These are phyloP conservation scores for Lasiodiplodia sp. DNA, from an alignment of 2,329 filamentous ascomycete genomes.

Conservation along the genomic window DNA sequence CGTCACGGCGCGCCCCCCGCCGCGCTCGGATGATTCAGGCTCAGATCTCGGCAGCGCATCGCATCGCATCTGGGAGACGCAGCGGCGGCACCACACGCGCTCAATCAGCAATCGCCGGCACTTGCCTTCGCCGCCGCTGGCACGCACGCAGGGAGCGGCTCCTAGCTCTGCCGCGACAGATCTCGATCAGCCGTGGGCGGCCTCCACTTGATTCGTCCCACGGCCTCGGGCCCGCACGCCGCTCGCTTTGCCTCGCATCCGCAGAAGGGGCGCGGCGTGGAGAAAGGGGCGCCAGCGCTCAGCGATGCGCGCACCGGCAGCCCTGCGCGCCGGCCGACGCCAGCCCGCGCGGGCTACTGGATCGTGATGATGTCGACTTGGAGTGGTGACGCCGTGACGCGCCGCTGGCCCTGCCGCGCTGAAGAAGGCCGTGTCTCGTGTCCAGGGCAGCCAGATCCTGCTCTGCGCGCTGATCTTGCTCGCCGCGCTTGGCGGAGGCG, in stretches of 20 bases:
- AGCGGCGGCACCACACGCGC: background rate
- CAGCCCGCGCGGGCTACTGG: slow-evolving; percentile 2
- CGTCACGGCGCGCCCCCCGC: slow-evolving; percentile 17
- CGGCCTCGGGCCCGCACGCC: slow-evolving; percentile 19
- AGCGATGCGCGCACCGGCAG: slow-evolving; percentile 6
- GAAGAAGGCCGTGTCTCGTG: slow-evolving; percentile 28
- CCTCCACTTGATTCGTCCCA: slow-evolving; percentile 29
- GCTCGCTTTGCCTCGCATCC: slow-evolving; percentile 22
- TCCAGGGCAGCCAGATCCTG: slow-evolving; percentile 26
- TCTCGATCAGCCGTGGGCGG: slow-evolving; percentile 24
- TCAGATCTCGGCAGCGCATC: slow-evolving; percentile 25
- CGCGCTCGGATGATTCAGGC: slow-evolving; percentile 25
- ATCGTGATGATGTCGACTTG: slow-evolving; percentile 21
- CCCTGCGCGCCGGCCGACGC: slow-evolving; percentile 13
- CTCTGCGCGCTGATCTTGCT: slow-evolving; percentile 26
- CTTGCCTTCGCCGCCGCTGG: slow-evolving; percentile 21
- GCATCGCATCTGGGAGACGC: slow-evolving; percentile 21
- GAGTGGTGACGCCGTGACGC: slow-evolving; percentile 22
- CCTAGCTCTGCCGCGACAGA: slow-evolving; percentile 28
- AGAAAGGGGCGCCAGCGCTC: slow-evolving; percentile 11
- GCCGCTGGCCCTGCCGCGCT: slow-evolving; percentile 24
- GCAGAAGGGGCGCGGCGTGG: slow-evolving; percentile 7
- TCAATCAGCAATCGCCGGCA: slow-evolving; percentile 18
- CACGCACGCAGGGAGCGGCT: slow-evolving; percentile 25
- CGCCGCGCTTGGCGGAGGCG: slow-evolving; percentile 20